phyloP scores from a whole-genome alignment of 495 filamentous ascomycete species.

The Letharia columbiana region DNA sequence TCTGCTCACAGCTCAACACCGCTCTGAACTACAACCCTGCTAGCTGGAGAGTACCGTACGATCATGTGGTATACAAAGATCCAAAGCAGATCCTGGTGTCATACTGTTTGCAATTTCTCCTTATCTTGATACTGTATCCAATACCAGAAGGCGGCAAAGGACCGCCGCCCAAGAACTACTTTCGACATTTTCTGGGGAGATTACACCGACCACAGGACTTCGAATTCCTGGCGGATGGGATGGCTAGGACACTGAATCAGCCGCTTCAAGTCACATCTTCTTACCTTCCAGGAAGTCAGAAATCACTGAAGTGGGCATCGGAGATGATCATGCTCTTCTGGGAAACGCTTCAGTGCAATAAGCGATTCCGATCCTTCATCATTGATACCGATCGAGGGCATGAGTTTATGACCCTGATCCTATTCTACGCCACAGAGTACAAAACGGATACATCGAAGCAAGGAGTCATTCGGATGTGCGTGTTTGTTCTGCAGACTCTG shows the following conservation, averaged over 20 bases:
- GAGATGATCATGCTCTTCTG: slow-evolving; percentile 98
- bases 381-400: slow-evolving; percentile 90
- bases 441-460: slow-evolving; percentile 80
- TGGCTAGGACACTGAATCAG: slow-evolving; percentile 88
- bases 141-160: slow-evolving; percentile 67
- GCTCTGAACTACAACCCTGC: slow-evolving; percentile 96
- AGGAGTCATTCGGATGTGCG: slow-evolving; percentile 90
- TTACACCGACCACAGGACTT: slow-evolving; percentile 94
- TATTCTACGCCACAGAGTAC: slow-evolving; percentile 89
- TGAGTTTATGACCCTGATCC: slow-evolving; percentile 82
- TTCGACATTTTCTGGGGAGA: slow-evolving; percentile 83
- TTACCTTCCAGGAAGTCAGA: slow-evolving; percentile 82
- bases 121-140: slow-evolving; percentile 81
- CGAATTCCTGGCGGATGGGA: slow-evolving; percentile 93
- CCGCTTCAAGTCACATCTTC: slow-evolving; percentile 83
- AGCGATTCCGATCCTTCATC: slow-evolving; percentile 92
- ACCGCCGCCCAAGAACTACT: slow-evolving; percentile 71
- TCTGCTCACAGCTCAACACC: slow-evolving; percentile 95
- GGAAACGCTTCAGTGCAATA: slow-evolving; percentile 97
- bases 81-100: slow-evolving; percentile 87
- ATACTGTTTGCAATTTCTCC: slow-evolving; percentile 83
- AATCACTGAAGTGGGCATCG: slow-evolving; percentile 75
- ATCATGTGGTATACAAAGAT: slow-evolving; percentile 88
- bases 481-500: slow-evolving; percentile 90
- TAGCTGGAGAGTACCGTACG: slow-evolving; percentile 89